Evolutionary conservation across 768 basidiomycete species (phyloP).

Genomic region (Tulasnella sp.): DNA sequence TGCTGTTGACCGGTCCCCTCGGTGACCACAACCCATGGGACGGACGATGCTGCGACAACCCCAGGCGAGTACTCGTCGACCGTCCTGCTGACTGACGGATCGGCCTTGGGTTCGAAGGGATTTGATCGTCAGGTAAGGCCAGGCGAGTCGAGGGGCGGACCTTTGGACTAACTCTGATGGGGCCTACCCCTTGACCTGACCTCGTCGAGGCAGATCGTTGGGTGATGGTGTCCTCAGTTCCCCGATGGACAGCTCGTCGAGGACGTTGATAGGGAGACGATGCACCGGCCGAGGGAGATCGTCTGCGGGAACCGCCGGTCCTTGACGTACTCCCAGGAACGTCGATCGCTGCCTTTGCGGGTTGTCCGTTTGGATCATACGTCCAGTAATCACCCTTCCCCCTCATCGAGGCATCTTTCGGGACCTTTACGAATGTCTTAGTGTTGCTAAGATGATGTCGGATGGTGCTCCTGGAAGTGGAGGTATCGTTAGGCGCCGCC

Average conservation of each 20-base stretch:
- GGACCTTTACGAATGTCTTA: neutral
- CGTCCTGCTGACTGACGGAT: neutral
- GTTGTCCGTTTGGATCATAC: neutral
- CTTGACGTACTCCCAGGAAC: neutral
- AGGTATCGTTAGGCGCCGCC: neutral
- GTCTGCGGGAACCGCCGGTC: neutral
- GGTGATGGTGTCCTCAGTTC: neutral
- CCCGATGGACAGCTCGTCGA: neutral
- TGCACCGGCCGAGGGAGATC: neutral
- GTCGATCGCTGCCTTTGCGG: neutral
- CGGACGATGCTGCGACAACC: neutral
- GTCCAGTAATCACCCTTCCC: conserved; percentile 1
- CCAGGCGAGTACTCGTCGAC: neutral
- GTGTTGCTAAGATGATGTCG: neutral
- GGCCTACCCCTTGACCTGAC: neutral
- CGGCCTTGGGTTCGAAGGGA: neutral
- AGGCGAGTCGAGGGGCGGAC: neutral
- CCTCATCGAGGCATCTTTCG: neutral
- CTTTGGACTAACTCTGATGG: neutral
- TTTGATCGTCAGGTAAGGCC: neutral
- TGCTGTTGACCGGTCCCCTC: neutral
- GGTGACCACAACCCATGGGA: neutral
- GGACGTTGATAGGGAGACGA: neutral
- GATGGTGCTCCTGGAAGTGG: neutral
- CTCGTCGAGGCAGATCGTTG: neutral